Evolutionary conservation across 208 protist genomes (phyloP).

Genomic region (Tritrichomonas musculus): DNA sequence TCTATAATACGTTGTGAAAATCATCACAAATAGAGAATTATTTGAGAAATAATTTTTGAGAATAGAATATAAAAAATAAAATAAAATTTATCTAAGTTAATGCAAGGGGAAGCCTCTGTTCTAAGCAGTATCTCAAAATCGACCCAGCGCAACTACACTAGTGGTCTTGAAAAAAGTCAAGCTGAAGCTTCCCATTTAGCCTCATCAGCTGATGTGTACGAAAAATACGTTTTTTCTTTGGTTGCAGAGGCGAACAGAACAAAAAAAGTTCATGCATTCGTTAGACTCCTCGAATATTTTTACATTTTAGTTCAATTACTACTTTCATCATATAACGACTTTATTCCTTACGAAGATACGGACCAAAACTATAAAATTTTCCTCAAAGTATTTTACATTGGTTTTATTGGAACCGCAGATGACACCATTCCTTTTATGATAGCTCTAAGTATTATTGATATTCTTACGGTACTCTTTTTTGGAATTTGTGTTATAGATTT

Average conservation of each 20-base stretch:
- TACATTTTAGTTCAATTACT: background rate
- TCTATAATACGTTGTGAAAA: no score
- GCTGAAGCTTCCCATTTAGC: no score
- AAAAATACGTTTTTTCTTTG: background rate
- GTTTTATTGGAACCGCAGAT: background rate
- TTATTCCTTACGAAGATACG: background rate
- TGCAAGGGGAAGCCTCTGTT: no score
- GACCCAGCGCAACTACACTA: no score
- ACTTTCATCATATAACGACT: background rate
- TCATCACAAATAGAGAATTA: no score
- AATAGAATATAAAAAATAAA: no score
- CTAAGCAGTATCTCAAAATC: no score
- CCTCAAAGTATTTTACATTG: background rate
- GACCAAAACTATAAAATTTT: background rate
- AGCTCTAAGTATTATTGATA: background rate
- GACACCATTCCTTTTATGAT: background rate
- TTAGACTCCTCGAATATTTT: background rate
- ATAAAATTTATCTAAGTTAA: no score
- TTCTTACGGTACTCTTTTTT: background rate
- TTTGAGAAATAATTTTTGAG: no score
- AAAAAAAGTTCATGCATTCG: background rate
- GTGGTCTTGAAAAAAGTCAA: no score
- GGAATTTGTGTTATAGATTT: background rate
- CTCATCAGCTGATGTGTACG: background rate
- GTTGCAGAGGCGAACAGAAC: background rate